These are phyloP conservation scores for Diphasiastrum complanatum DNA, from an alignment of 83 land plant genomes.

Conservation along the genomic window DNA sequence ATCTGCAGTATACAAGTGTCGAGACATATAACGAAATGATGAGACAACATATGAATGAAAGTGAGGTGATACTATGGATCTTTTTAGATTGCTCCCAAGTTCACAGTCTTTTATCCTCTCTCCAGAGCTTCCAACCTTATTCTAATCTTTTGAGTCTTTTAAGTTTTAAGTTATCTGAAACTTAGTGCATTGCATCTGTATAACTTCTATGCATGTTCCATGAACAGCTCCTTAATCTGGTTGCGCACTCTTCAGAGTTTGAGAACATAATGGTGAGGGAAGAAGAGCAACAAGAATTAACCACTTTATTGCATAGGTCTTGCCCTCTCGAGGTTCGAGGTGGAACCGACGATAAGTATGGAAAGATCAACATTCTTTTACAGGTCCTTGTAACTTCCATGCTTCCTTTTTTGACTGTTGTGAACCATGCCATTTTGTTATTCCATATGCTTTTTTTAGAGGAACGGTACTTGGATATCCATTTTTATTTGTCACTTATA, in stretches of 20 bases:
- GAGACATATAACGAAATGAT: slow-evolving; percentile 98
- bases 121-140: background rate
- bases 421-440: background rate
- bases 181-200: background rate
- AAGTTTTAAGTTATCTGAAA: too few relatives aligned
- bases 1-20: slow-evolving; percentile 93
- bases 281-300: slow-evolving; percentile 87
- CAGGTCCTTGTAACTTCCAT: slow-evolving; percentile 47
- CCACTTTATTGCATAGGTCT: slow-evolving; percentile 42
- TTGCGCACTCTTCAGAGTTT: slow-evolving; percentile 97
- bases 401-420: background rate
- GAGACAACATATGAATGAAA: slow-evolving; percentile 90
- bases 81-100: too few relatives aligned
- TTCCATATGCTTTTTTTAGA: too few relatives aligned
- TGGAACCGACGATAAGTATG: slow-evolving; percentile 81
- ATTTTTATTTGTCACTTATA: too few relatives aligned
- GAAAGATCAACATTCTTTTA: slow-evolving; percentile 86
- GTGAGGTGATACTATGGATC: slow-evolving; percentile 60
- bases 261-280: slow-evolving; percentile 94
- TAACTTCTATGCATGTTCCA: background rate
- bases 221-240: slow-evolving; percentile 76
- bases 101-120: background rate
- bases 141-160: background rate
- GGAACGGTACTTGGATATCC: too few relatives aligned
- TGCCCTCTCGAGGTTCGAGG: slow-evolving; percentile 88